phyloP scores from a whole-genome alignment of 805 yeast species.

The Suhomyces canberraensis region DNA sequence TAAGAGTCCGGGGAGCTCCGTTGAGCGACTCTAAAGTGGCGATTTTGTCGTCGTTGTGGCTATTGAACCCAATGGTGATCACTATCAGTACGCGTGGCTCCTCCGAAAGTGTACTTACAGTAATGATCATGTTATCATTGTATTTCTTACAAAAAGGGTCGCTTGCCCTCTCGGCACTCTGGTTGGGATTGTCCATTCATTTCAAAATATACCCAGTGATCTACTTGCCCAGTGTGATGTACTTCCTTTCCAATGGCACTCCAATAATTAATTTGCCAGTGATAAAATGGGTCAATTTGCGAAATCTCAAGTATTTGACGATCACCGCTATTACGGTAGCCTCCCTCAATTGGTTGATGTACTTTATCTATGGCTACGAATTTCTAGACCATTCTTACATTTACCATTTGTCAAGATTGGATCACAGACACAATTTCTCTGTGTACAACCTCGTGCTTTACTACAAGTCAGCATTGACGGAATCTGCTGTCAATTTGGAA shows the following conservation, averaged over 20 bases:
- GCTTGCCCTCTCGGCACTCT: conserved; percentile 33
- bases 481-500: conserved; percentile 30
- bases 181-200: conserved; percentile 79
- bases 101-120: conserved; percentile 84
- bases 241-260: conserved; percentile 36
- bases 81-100: conserved; percentile 93
- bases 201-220: conserved; percentile 90
- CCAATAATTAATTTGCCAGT: conserved; percentile 22
- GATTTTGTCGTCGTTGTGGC: conserved; percentile 65
- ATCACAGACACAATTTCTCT: conserved; percentile 94
- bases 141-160: conserved; percentile 39
- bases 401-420: conserved; percentile 79
- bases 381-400: conserved; percentile 75
- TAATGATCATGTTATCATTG: conserved; percentile 61
- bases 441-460: conserved; percentile 76
- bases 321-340: conserved; percentile 44
- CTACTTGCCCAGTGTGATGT: conserved; percentile 69
- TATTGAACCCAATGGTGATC: conserved; percentile 90
- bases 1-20: conserved; percentile 23
- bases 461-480: conserved; percentile 45
- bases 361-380: conserved; percentile 64
- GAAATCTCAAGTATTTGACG: conserved; percentile 25
- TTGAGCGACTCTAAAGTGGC: conserved; percentile 25
- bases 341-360: conserved; percentile 58
- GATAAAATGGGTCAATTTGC: conserved; percentile 37